Percentiles rank a stretch among this genome's conserved stretches.
These are phyloP conservation scores for Astrothelium subdiscretum DNA, from an alignment of 495 filamentous ascomycete genomes.

Conservation along the genomic window DNA sequence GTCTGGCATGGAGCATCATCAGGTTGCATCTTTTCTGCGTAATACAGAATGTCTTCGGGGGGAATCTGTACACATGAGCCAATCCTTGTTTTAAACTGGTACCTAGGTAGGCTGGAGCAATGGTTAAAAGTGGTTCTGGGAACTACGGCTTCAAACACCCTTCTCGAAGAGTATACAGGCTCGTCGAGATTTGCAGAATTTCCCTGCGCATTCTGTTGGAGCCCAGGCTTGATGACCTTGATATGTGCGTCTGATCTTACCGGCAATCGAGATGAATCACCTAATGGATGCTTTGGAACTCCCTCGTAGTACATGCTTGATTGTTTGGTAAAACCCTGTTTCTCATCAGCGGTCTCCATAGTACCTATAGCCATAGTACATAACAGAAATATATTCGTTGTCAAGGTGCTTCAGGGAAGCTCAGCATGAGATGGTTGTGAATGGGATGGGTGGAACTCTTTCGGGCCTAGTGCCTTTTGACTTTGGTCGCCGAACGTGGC, in stretches of 20 bases:
- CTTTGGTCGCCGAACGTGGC: neutral
- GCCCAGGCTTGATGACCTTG: no score
- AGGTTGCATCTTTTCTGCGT: neutral
- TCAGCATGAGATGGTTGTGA: no score
- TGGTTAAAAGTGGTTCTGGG: neutral
- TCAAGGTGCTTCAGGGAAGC: no score
- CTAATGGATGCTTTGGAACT: no score
- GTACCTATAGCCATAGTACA: no score
- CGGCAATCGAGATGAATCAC: no score
- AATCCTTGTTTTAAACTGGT: neutral
- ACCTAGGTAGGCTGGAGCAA: slow-evolving; percentile 1
- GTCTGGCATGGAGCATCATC: neutral
- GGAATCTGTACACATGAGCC: neutral
- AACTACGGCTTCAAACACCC: neutral
- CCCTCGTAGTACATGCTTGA: no score
- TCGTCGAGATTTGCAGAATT: neutral
- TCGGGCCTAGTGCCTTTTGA: neutral
- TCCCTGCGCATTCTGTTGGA: no score
- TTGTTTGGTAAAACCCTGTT: no score
- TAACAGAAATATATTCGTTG: no score
- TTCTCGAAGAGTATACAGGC: neutral
- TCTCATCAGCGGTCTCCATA: no score
- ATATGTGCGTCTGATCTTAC: no score
- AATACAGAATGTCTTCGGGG: neutral
- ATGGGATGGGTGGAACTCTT: neutral